These are phyloP conservation scores for Candida sp. DNA, from an alignment of 1,139 yeast species.

Conservation along the genomic window DNA sequence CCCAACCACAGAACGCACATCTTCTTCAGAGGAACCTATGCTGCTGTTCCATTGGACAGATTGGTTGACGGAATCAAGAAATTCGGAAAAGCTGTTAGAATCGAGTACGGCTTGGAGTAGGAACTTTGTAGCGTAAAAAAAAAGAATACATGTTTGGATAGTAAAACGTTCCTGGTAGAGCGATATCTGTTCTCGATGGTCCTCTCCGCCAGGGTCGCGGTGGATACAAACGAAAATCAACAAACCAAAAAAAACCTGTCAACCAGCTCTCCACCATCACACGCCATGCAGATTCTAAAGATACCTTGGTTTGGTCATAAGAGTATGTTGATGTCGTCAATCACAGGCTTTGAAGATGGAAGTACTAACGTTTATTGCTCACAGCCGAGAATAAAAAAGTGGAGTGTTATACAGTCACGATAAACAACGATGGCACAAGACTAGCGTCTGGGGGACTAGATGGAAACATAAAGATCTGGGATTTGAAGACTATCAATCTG, in stretches of 20 bases:
- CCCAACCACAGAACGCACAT: constrained; percentile 45
- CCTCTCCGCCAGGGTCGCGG: too few relatives aligned
- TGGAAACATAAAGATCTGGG: constrained; percentile 94
- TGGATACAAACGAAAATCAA: neutral
- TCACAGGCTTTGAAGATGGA: neutral
- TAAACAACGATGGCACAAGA: constrained; percentile 81
- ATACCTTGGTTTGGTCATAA: constrained; percentile 85
- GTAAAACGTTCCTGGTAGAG: neutral
- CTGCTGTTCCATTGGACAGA: constrained; percentile 73
- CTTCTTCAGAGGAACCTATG: constrained; percentile 92
- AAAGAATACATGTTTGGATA: neutral
- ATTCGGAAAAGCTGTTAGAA: constrained; percentile 62
- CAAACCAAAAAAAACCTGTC: neutral
- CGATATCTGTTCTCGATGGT: neutral
- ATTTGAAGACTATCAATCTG: constrained; percentile 46
- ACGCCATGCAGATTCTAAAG: constrained; percentile 70
- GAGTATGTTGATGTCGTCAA: constrained; percentile 40
- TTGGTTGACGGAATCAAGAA: constrained; percentile 64
- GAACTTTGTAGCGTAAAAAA: neutral
- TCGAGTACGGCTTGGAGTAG: constrained; percentile 34
- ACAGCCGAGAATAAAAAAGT: constrained; percentile 77
- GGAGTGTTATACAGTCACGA: constrained; percentile 85
- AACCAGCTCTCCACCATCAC: neutral
- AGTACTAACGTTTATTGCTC: constrained; percentile 3
- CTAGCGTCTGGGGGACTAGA: constrained; percentile 96